These are phyloP conservation scores for Debaryomyces psychrophilus DNA, from an alignment of 1,139 yeast genomes.

Conservation along the genomic window DNA sequence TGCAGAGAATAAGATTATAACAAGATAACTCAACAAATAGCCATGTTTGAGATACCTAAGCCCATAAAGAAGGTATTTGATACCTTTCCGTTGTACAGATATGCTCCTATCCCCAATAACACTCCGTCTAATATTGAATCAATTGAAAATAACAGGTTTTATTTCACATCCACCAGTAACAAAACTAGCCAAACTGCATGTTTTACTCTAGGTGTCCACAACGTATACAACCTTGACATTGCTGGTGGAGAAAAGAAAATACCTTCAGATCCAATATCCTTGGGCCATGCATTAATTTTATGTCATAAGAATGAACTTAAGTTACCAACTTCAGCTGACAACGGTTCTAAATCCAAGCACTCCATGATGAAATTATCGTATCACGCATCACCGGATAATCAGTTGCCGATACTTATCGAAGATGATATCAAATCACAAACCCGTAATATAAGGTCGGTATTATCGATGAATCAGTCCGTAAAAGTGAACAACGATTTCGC, in stretches of 20 bases:
- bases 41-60: constrained; percentile 39
- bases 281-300: constrained; percentile 36
- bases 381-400: constrained; percentile 44
- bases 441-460: constrained; percentile 27
- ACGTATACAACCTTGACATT: constrained; percentile 27
- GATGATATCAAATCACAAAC: constrained; percentile 26
- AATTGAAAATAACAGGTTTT: constrained; percentile 18
- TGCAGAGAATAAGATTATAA: background rate
- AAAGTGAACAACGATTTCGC: constrained; percentile 19
- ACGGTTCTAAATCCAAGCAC: constrained; percentile 16
- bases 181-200: constrained; percentile 11
- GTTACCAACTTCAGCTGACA: constrained; percentile 26
- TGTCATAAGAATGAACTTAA: constrained; percentile 36
- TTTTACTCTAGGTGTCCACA: constrained; percentile 48
- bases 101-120: constrained; percentile 31
- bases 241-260: constrained; percentile 18
- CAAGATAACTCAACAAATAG: background rate
- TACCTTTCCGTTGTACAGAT: constrained; percentile 47
- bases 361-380: constrained; percentile 38
- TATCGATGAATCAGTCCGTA: constrained; percentile 26
- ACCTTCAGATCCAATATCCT: constrained; percentile 52
- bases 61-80: constrained; percentile 49
- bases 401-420: constrained; percentile 50
- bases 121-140: constrained; percentile 20
- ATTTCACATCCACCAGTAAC: constrained; percentile 17